Conservation (phyloP, 2,329 filamentous ascomycete genomes). For the Apiospora pterosperma region DNA sequence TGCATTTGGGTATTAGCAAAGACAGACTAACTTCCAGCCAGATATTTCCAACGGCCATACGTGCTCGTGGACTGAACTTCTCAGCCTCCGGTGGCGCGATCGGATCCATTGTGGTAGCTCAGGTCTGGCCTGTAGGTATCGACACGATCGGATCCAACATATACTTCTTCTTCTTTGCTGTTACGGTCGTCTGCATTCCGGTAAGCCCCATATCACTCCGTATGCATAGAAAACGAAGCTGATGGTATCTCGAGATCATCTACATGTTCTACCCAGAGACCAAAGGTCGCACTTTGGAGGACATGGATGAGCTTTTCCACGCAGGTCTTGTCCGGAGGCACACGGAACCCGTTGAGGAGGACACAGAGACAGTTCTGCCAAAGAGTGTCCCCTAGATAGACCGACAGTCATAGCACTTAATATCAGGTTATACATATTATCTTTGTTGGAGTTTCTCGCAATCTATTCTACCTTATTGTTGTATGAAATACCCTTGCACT, state of each 20-base stretch:
- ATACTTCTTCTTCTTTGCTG: constrained; percentile 56
- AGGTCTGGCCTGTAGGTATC: constrained; percentile 54
- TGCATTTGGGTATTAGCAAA: background rate
- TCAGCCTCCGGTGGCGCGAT: constrained; percentile 52
- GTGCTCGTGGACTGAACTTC: constrained; percentile 53
- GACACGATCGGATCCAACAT: constrained; percentile 45
- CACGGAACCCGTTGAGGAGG: background rate
- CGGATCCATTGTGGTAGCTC: constrained; percentile 50
- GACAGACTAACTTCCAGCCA: constrained; percentile 12
- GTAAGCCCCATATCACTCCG: constrained; percentile 20
- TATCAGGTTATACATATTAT: too few species aligned
- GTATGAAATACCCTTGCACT: too few species aligned
- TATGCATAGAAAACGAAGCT: background rate
- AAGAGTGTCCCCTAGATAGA: background rate
- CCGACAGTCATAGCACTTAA: too few species aligned
- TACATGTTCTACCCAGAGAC: constrained; percentile 43
- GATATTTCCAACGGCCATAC: constrained; percentile 57
- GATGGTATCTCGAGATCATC: constrained; percentile 28
- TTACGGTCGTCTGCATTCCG: constrained; percentile 46
- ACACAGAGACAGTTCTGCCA: background rate
- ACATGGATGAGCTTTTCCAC: constrained; percentile 41
- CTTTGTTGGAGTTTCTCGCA: too few species aligned
- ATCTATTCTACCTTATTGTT: too few species aligned
- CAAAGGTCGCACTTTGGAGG: constrained; percentile 37
- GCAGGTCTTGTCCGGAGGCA: background rate